Conservation (phyloP, 2,329 filamentous ascomycete species). For the Samsoniella hepiali region DNA sequence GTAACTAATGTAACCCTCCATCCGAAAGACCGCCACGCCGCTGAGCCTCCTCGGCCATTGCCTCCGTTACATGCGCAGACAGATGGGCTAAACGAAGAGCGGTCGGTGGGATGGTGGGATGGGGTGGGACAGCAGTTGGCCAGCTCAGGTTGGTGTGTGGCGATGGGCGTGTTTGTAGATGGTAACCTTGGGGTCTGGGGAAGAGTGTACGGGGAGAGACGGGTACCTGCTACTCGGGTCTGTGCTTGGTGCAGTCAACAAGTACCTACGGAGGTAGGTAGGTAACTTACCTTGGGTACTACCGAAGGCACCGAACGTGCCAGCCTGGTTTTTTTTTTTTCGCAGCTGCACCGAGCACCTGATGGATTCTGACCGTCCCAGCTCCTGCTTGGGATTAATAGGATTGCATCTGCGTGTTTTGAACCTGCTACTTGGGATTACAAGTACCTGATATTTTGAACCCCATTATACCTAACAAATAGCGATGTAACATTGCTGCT, state of each 20-base stretch:
- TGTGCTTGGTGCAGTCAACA: not conserved
- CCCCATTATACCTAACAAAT: not conserved
- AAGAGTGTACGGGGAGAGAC: not conserved
- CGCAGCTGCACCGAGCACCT: constrained; percentile 1
- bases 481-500: constrained; percentile 1
- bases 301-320: too few species aligned
- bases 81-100: not conserved
- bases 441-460: not conserved
- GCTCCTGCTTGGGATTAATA: not conserved
- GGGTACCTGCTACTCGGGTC: not conserved
- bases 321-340: too few species aligned
- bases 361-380: not conserved
- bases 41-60: constrained; percentile 2
- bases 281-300: not conserved
- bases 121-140: too few species aligned
- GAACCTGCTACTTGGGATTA: not conserved
- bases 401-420: not conserved
- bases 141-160: not conserved
- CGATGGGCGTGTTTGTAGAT: constrained; percentile 4
- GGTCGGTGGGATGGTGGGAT: not conserved
- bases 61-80: not conserved
- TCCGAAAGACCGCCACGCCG: not conserved
- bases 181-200: not conserved
- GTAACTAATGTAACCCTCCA: constrained; percentile 15
- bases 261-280: not conserved